Evolutionary conservation across 805 yeast genomes (phyloP).

Genomic region (Lipomyces sp.): DNA sequence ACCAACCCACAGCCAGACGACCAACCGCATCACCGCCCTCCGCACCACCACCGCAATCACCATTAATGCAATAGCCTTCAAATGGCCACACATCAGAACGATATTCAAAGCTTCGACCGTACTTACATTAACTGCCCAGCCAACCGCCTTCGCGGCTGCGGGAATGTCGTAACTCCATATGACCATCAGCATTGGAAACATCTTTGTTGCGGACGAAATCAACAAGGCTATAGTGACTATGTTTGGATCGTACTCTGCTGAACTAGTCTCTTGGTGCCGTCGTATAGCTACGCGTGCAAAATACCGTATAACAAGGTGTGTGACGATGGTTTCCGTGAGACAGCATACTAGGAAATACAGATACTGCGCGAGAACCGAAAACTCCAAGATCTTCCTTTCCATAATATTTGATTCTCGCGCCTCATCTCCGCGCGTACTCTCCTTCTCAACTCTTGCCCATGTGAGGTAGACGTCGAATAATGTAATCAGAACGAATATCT

Average conservation of each 20-base stretch:
- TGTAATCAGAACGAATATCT: slow-evolving; percentile 60
- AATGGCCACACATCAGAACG: slow-evolving; percentile 41
- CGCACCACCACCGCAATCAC: slow-evolving; percentile 28
- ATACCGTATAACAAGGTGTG: slow-evolving; percentile 40
- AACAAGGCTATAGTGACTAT: slow-evolving; percentile 64
- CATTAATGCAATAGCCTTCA: slow-evolving; percentile 35
- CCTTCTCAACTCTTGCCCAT: slow-evolving; percentile 86
- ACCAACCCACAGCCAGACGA: slow-evolving; percentile 16
- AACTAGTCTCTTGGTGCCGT: neutral
- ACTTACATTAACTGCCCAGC: slow-evolving; percentile 57
- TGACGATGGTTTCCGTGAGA: slow-evolving; percentile 36
- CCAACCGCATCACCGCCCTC: slow-evolving; percentile 10
- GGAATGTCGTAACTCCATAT: slow-evolving; percentile 96
- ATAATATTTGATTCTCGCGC: neutral
- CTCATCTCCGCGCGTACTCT: slow-evolving; percentile 35
- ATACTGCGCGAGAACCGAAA: slow-evolving; percentile 41
- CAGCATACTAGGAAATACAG: slow-evolving; percentile 39
- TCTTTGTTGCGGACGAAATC: slow-evolving; percentile 72
- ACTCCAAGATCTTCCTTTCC: slow-evolving; percentile 28
- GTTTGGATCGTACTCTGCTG: slow-evolving; percentile 34
- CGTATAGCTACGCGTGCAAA: slow-evolving; percentile 32
- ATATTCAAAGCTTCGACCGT: slow-evolving; percentile 62
- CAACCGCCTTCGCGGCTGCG: slow-evolving; percentile 57
- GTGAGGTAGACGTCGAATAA: slow-evolving; percentile 84
- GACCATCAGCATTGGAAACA: slow-evolving; percentile 87